A percentile compares a stretch with the other conserved stretches of the same genome.
These are phyloP conservation scores for Aspergillus heteromorphus DNA, from an alignment of 495 filamentous ascomycete species.

Conservation along the genomic window DNA sequence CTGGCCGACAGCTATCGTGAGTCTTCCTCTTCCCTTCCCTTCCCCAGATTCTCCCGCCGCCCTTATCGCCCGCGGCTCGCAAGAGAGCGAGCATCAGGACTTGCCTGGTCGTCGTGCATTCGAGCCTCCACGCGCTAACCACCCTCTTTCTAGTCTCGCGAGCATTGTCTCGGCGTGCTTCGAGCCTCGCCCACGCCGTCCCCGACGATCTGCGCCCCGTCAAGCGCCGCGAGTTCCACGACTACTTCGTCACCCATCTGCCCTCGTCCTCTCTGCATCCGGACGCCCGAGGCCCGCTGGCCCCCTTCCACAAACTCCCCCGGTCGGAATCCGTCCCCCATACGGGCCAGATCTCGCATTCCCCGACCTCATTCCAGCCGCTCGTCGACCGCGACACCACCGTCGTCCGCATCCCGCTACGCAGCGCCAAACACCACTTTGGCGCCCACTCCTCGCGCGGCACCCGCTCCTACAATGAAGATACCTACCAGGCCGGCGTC, in stretches of 20 bases:
- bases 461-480: slow-evolving; percentile 82
- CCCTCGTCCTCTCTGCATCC: slow-evolving; percentile 91
- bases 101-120: neutral
- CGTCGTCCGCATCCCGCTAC: slow-evolving; percentile 94
- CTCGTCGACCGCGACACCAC: slow-evolving; percentile 72
- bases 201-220: slow-evolving; percentile 12
- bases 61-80: slow-evolving; percentile 21
- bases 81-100: neutral
- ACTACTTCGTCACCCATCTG: slow-evolving; percentile 94
- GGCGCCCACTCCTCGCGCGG: slow-evolving; percentile 75
- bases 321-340: slow-evolving; percentile 80
- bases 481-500: slow-evolving; percentile 90
- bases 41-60: slow-evolving; percentile 19
- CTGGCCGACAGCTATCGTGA: slow-evolving; percentile 33
- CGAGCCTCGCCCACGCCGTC: slow-evolving; percentile 17
- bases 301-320: slow-evolving; percentile 68
- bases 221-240: slow-evolving; percentile 67
- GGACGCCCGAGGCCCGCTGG: slow-evolving; percentile 62
- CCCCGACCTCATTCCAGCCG: slow-evolving; percentile 51
- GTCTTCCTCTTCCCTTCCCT: too few relatives aligned
- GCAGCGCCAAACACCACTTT: slow-evolving; percentile 93
- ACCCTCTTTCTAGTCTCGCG: neutral
- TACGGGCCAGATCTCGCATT: slow-evolving; percentile 45
- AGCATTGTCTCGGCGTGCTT: neutral
- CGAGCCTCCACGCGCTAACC: neutral